Conservation (phyloP, 2,329 filamentous ascomycete species). For the Ophiostoma pallidulum region DNA sequence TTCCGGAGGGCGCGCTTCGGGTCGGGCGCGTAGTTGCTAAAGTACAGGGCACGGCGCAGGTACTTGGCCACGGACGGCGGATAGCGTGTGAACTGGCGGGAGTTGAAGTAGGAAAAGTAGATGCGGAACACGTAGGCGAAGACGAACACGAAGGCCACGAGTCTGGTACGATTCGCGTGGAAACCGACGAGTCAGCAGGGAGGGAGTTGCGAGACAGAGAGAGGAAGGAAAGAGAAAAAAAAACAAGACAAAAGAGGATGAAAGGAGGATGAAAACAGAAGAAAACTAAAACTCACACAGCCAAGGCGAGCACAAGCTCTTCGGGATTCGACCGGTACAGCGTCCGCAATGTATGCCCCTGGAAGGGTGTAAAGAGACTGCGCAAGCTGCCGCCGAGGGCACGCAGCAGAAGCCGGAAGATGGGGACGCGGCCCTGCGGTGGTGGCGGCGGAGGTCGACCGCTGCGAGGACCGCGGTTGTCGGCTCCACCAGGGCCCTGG, state of each 20-base stretch:
- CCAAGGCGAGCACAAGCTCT: conserved; percentile 33
- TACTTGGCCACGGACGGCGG: conserved; percentile 66
- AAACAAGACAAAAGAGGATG: conserved; percentile 24
- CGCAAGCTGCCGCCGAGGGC: conserved; percentile 24
- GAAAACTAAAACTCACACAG: conserved; percentile 26
- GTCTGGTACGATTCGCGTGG: no score
- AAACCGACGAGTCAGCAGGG: no score
- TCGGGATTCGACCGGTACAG: conserved; percentile 35
- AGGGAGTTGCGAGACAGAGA: no score
- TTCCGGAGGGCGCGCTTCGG: conserved; percentile 70
- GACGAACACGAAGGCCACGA: conserved; percentile 26
- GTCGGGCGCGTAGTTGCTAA: conserved; percentile 67
- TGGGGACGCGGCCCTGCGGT: conserved; percentile 5
- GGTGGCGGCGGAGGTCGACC: not conserved
- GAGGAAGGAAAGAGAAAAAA: no score
- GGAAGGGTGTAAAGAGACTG: conserved; percentile 28
- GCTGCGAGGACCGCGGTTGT: not conserved
- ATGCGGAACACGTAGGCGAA: conserved; percentile 31
- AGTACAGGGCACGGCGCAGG: conserved; percentile 78
- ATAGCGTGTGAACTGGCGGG: conserved; percentile 45
- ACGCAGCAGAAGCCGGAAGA: conserved; percentile 25
- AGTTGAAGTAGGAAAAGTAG: conserved; percentile 48
- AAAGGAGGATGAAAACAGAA: conserved; percentile 25
- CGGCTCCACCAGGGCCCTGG: no score
- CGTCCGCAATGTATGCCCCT: conserved; percentile 28